A percentile compares a stretch with the other conserved stretches of the same genome.
Evolutionary conservation across 2,329 filamentous ascomycete genomes (phyloP).

Genomic region (Pseudogymnoascus sp.): DNA sequence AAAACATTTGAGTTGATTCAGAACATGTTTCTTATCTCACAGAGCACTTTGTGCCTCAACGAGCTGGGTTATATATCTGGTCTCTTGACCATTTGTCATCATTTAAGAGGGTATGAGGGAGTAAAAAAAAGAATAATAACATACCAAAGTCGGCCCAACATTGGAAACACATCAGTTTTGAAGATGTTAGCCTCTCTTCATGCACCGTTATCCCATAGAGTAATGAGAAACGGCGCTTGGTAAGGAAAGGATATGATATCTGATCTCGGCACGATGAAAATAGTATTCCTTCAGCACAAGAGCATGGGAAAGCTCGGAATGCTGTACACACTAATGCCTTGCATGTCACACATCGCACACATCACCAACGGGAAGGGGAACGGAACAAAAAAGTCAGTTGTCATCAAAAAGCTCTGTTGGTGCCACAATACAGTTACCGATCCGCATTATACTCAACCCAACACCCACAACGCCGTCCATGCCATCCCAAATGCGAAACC

Average conservation of each 20-base stretch:
- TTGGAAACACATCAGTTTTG: neutral
- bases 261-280: conserved; percentile 8
- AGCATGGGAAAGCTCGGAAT: conserved; percentile 7
- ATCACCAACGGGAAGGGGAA: neutral
- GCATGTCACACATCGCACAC: neutral
- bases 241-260: conserved; percentile 6
- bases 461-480: conserved; percentile 7
- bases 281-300: conserved; percentile 8
- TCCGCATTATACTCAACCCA: conserved; percentile 7
- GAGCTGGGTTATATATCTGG: conserved; percentile 8
- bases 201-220: conserved; percentile 3
- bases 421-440: conserved; percentile 9
- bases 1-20: neutral
- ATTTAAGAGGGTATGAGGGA: neutral
- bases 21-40: conserved; percentile 7
- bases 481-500: conserved; percentile 3
- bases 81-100: conserved; percentile 8
- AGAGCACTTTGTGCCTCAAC: conserved; percentile 4
- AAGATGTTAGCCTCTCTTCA: conserved; percentile 5
- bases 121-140: neutral
- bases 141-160: neutral
- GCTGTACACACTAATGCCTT: conserved; percentile 8
- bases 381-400: neutral
- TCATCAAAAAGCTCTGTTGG: conserved; percentile 6
- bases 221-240: neutral